Conservation (phyloP, 768 basidiomycete genomes). For the Trametes cinnabarina region DNA sequence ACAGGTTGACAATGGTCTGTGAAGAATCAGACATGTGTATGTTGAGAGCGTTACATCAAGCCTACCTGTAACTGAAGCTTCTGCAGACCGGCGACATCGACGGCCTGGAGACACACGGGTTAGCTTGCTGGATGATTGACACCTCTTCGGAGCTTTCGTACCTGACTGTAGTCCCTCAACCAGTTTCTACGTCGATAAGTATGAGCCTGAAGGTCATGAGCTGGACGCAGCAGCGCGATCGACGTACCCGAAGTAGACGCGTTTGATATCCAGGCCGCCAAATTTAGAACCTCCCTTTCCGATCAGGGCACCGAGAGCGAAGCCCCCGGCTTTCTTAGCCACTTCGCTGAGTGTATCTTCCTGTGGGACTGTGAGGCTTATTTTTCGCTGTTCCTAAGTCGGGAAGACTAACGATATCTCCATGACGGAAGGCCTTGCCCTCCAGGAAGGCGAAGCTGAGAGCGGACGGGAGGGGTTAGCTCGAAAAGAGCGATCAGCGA, state of each 20-base stretch:
- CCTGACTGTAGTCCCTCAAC: slow-evolving; percentile 87
- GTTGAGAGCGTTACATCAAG: neutral
- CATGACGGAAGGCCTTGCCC: slow-evolving; percentile 82
- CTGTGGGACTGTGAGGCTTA: slow-evolving; percentile 37
- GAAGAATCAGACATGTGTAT: neutral
- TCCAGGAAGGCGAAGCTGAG: slow-evolving; percentile 80
- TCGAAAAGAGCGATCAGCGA: slow-evolving; percentile 36
- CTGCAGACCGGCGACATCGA: slow-evolving; percentile 79
- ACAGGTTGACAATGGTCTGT: slow-evolving; percentile 82
- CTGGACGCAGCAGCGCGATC: neutral
- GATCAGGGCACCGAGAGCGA: slow-evolving; percentile 57
- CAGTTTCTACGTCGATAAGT: slow-evolving; percentile 58
- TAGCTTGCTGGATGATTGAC: neutral
- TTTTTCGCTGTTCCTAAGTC: slow-evolving; percentile 8
- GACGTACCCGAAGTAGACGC: slow-evolving; percentile 76
- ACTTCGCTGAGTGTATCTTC: slow-evolving; percentile 68
- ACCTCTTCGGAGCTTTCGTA: slow-evolving; percentile 19
- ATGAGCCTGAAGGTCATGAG: neutral
- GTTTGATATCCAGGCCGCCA: slow-evolving; percentile 75
- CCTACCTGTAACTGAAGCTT: slow-evolving; percentile 66
- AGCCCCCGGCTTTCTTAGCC: slow-evolving; percentile 53
- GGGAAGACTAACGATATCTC: slow-evolving; percentile 63
- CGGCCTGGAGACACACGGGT: slow-evolving; percentile 47
- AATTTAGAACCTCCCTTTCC: slow-evolving; percentile 65
- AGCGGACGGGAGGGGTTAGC: slow-evolving; percentile 22